phyloP scores from a whole-genome alignment of 116 monocot species.

The Dioscorea cayenensis region DNA sequence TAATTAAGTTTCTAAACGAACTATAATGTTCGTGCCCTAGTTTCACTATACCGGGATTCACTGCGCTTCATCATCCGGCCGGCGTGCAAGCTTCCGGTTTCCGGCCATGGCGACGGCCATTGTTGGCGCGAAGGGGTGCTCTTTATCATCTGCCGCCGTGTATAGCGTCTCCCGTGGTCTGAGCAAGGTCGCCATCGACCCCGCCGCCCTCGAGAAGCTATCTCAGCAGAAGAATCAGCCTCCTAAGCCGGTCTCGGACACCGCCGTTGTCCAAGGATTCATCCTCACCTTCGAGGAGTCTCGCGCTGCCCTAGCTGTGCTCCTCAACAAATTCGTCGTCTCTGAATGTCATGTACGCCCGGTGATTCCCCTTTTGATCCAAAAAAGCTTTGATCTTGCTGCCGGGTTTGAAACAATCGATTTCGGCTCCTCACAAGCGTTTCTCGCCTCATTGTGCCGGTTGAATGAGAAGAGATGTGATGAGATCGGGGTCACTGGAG shows the following conservation, averaged over 20 bases:
- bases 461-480: slow-evolving; percentile 23
- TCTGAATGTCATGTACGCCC: slow-evolving; percentile 42
- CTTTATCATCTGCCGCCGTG: slow-evolving; percentile 44
- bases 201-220: slow-evolving; percentile 71
- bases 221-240: slow-evolving; percentile 11
- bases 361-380: slow-evolving; percentile 30
- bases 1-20: too few relatives aligned
- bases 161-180: slow-evolving; percentile 41
- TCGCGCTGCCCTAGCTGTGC: slow-evolving; percentile 66
- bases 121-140: slow-evolving; percentile 61
- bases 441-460: slow-evolving; percentile 30
- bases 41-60: too few relatives aligned
- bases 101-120: slow-evolving; percentile 28
- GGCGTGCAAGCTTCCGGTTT: neutral
- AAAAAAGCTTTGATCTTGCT: slow-evolving; percentile 21
- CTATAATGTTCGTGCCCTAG: too few relatives aligned
- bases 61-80: too few relatives aligned
- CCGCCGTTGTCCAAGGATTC: neutral
- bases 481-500: slow-evolving; percentile 25
- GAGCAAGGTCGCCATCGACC: slow-evolving; percentile 39
- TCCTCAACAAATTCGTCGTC: slow-evolving; percentile 70
- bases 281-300: slow-evolving; percentile 29
- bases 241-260: neutral
- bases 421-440: slow-evolving; percentile 39
- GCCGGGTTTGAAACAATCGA: slow-evolving; percentile 34